phyloP scores from a whole-genome alignment of 202 grass and related monocot genomes.

The Hordeum pubiflorum region DNA sequence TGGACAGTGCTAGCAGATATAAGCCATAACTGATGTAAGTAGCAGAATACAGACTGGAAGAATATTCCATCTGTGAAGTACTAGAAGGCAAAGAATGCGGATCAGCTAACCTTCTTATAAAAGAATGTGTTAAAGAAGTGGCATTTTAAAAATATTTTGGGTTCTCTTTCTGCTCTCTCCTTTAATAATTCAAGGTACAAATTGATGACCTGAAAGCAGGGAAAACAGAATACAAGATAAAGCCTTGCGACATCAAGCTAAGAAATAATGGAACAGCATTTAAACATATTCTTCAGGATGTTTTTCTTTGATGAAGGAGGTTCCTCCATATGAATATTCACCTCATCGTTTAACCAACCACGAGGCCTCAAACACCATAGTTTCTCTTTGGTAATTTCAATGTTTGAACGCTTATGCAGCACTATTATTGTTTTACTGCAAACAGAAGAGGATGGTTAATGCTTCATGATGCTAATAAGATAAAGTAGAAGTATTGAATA shows the following conservation, averaged over 20 bases:
- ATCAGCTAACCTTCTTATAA: constrained; percentile 58
- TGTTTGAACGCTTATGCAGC: constrained; percentile 53
- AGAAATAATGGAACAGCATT: not conserved
- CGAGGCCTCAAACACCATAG: constrained; percentile 57
- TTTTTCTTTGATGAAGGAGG: not conserved
- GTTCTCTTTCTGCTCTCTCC: constrained; percentile 68
- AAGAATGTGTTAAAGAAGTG: constrained; percentile 95
- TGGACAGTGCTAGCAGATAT: not conserved
- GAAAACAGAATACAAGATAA: not conserved
- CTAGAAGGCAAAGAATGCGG: constrained; percentile 12
- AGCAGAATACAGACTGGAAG: not conserved
- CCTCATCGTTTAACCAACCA: constrained; percentile 82
- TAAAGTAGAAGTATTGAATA: not conserved
- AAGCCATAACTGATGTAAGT: not conserved
- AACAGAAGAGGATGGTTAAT: constrained; percentile 1
- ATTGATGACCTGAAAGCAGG: constrained; percentile 61
- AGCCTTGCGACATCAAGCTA: not conserved
- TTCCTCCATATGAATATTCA: constrained; percentile 23
- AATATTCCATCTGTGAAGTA: not conserved
- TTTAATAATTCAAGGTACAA: constrained; percentile 79
- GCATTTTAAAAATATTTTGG: constrained; percentile 60
- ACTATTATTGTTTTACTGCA: constrained; percentile 47
- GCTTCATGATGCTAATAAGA: not conserved
- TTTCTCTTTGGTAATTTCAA: constrained; percentile 53
- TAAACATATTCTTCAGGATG: not conserved